Percentiles rank a stretch among this genome's conserved stretches.
Conservation (phyloP, 2,329 filamentous ascomycete genomes). For the Cladosporium phlei region DNA sequence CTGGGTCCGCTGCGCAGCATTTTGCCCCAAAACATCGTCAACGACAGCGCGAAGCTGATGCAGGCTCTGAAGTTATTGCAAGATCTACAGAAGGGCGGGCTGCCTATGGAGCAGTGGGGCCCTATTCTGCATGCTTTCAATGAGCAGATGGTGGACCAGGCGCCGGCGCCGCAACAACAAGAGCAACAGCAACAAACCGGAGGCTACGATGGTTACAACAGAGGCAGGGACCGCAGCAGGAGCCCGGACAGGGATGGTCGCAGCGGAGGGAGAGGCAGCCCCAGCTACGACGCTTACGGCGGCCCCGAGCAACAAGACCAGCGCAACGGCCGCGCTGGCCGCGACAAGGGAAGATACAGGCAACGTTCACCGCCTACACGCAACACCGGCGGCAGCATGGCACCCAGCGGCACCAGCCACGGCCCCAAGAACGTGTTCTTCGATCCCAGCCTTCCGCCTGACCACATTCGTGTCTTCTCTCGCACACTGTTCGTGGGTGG, state of each 20-base stretch:
- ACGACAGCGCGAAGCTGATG: constrained; percentile 50
- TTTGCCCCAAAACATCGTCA: constrained; percentile 35
- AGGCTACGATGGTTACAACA: constrained; percentile 19
- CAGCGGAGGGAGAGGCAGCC: constrained; percentile 59
- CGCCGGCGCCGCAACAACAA: constrained; percentile 11
- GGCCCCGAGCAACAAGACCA: constrained; percentile 31
- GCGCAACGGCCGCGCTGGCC: constrained; percentile 16
- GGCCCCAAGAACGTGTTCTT: constrained; percentile 73
- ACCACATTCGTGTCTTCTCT: constrained; percentile 86
- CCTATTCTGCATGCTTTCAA: constrained; percentile 50
- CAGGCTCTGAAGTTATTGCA: constrained; percentile 72
- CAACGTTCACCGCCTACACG: constrained; percentile 70
- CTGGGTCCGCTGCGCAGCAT: constrained; percentile 28
- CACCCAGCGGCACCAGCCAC: constrained; percentile 26
- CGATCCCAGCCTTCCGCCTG: constrained; percentile 67
- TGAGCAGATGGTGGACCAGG: constrained; percentile 23
- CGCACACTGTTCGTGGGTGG: constrained; percentile 95
- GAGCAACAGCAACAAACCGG: constrained; percentile 15
- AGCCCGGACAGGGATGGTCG: constrained; percentile 61
- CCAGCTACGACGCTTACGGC: constrained; percentile 68
- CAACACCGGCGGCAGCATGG: constrained; percentile 42
- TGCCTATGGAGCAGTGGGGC: constrained; percentile 72
- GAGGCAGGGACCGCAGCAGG: constrained; percentile 60
- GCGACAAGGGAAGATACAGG: constrained; percentile 60
- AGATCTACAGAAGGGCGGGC: constrained; percentile 67